Evolutionary conservation across 2,329 filamentous ascomycete species (phyloP), one percentile per base, ranked within the genome.

Genomic region (Fusarium sp.): DNA sequence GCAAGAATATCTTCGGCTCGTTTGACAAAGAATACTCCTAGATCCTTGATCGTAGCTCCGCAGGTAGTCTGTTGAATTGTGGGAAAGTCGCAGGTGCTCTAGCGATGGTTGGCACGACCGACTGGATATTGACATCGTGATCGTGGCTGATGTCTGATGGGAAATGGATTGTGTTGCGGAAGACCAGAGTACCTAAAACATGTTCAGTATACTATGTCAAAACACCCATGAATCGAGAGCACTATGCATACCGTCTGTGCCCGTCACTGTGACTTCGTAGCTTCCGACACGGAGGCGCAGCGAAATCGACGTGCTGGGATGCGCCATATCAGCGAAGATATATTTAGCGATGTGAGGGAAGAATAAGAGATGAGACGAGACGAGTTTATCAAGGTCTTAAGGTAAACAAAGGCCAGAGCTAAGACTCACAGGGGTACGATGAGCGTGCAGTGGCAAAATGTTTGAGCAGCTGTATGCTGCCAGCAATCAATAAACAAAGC

Each of bases 1-100:
- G 41, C 22, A 13, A 57, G 12, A 57, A 57, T 13, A 57, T 36
- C 8, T 40, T 36, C 8, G 45, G 25, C 10, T 50, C 39, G 11
- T 22, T 31, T 2, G 7, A 15, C 1, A 51, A 15, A 13, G 53
- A 26, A 11, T 12, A 26, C 0, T 25, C 0, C 39, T 40, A 56
- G 6, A 56, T 51, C 4, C 22, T 44, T 6, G 2, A 7, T n/a
- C 53, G 29, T 7, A 51, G 3, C n/a, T 56, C 53, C 4, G 40
- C 4, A 34, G 53, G 53, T 2, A 56, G 28, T 6, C 13, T 28
- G 5, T 9, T 22, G 19, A 56, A 56, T 3, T 31, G 34, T 2
- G 25, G 22, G 25, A 56, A 56, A 15, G 32, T 34, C 4, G 6
- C 25, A 5, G 38, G 38, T 7, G n/a, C 5, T 15, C 22, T 10